Evolutionary conservation across 2,329 filamentous ascomycete species (phyloP), one percentile per base, ranked within the genome.

Genomic region (Talaromyces funiculosus): DNA sequence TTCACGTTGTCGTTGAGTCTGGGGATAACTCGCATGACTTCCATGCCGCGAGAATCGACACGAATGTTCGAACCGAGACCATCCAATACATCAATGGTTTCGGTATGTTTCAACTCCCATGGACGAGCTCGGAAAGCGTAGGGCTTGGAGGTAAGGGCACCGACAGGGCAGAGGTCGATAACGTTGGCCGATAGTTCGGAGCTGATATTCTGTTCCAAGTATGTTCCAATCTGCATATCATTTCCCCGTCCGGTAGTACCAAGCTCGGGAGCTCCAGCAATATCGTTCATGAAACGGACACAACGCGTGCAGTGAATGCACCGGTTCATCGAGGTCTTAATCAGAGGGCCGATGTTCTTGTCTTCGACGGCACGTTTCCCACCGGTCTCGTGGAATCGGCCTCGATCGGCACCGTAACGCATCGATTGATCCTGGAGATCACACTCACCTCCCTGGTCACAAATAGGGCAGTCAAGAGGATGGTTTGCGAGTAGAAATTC

Each of bases 281-380:
- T 84, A 72, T 99, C 94, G 78, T 97, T 99, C 74, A 94, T 90
- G 78, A 99, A 99, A 73, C 94, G 92, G 69, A 99, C 86, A 79
- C 94, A 99, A 72, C 94, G 87, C 65, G 94, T 99, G 83, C 94
- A 99, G 82, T 99, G 94, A 72, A 99, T 99, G 78, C 94, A 99
- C 75, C 94, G 86, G 84, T 99, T 99, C 94, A 99, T 99, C 54
- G 94, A 99, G 3, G 94, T 99, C 86, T 99, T 99, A 80, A 99
- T 90, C 68, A 99, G 78, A 58, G 94, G 94, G 37, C 94, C 94
- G 71, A 99, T 97, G 78, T 99, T 97, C 85, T 99, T 99, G 79
- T 99, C 94, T 81, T 99, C 94, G 40, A 97, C 92, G 26, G 92
- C 94, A 81, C 94, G 90, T 85, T 99, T 99, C 78, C 94, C 94